phyloP scores from a whole-genome alignment of 106 monocot genomes.

The Dendrobium huoshanense region DNA sequence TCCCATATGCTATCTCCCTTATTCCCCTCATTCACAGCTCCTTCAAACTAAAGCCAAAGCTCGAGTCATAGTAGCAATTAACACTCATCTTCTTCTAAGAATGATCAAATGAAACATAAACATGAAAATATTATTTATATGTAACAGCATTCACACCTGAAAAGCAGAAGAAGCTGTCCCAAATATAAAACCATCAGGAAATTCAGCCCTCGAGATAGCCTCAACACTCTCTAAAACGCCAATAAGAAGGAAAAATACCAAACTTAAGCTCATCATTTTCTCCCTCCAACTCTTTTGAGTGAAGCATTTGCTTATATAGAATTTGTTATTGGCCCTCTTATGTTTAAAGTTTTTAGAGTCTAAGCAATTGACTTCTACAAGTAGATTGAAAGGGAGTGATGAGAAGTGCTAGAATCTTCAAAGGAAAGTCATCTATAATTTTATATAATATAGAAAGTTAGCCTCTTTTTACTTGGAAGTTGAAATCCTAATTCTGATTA shows the following conservation, averaged over 20 bases:
- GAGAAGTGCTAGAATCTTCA: no score
- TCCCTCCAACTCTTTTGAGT: background rate
- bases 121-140: background rate
- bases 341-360: no score
- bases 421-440: no score
- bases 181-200: slow-evolving; percentile 51
- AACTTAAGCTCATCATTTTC: background rate
- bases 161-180: slow-evolving; percentile 76
- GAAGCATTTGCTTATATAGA: background rate
- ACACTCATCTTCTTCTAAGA: background rate
- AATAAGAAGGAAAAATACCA: background rate
- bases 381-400: no score
- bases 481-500: no score
- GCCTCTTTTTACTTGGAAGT: no score
- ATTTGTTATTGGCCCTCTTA: no score
- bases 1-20: slow-evolving; percentile 70
- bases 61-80: background rate
- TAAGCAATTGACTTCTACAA: no score
- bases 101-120: background rate
- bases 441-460: no score
- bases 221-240: slow-evolving; percentile 7
- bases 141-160: slow-evolving; percentile 23
- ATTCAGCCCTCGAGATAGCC: slow-evolving; percentile 35
- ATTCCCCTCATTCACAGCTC: slow-evolving; percentile 62
- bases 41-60: slow-evolving; percentile 45